phyloP scores from a whole-genome alignment of 2,329 filamentous ascomycete species.

The Xylaria sp. region DNA sequence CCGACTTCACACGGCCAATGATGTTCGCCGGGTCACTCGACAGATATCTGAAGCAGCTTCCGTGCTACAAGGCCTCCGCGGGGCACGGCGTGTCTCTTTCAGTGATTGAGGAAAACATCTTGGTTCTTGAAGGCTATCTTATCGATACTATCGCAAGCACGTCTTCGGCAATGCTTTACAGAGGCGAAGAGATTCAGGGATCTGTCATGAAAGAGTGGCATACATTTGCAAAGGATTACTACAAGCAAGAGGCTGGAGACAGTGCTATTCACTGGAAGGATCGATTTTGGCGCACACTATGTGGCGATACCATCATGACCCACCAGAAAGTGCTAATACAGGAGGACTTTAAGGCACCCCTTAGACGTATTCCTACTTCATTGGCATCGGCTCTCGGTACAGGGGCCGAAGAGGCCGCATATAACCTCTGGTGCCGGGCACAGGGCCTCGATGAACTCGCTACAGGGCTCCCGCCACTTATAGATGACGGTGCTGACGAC shows the following conservation, averaged over 20 bases:
- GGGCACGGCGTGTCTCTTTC: background rate
- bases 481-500: background rate
- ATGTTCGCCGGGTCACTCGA: constrained; percentile 15
- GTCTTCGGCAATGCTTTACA: constrained; percentile 4
- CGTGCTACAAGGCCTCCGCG: constrained; percentile 20
- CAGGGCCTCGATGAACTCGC: constrained; percentile 11
- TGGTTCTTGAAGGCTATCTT: constrained; percentile 22
- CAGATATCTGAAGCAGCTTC: constrained; percentile 18
- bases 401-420: constrained; percentile 5
- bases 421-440: constrained; percentile 21
- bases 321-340: background rate
- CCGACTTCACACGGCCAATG: constrained; percentile 24
- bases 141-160: constrained; percentile 15
- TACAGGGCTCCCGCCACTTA: background rate
- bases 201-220: constrained; percentile 19
- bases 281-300: constrained; percentile 27
- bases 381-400: background rate
- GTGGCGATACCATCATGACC: constrained; percentile 26
- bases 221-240: constrained; percentile 5
- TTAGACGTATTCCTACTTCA: constrained; percentile 5
- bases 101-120: constrained; percentile 19
- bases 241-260: background rate
- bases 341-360: constrained; percentile 18
- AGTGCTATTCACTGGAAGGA: constrained; percentile 2
- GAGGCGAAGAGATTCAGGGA: background rate